phyloP scores from a whole-genome alignment of 2,329 filamentous ascomycete species.

The Aspergillus puulaauensis region DNA sequence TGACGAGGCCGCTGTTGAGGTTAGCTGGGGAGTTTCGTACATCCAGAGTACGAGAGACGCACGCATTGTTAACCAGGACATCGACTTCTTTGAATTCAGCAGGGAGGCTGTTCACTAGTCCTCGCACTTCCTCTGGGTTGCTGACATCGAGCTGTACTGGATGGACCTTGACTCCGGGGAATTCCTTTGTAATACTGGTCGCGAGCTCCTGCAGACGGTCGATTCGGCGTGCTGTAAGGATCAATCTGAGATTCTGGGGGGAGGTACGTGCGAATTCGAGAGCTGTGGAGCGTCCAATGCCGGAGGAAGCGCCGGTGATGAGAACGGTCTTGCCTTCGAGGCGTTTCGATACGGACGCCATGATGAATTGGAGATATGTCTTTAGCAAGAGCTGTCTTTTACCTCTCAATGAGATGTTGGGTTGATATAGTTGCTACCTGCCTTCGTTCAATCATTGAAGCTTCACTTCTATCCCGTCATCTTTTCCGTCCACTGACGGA shows the following conservation, averaged over 20 bases:
- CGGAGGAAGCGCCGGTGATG: conserved; percentile 1
- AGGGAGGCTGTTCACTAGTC: not conserved
- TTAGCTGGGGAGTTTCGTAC: not conserved
- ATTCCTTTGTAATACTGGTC: not conserved
- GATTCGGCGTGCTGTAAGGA: conserved; percentile 2
- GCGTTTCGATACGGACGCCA: not conserved
- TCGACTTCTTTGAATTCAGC: not conserved
- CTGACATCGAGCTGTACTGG: not conserved
- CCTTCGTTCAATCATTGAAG: too few species aligned
- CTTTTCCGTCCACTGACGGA: too few species aligned
- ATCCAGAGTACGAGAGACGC: not conserved
- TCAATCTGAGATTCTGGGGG: not conserved
- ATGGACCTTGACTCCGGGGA: not conserved
- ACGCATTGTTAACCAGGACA: conserved; percentile 4
- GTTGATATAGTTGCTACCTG: too few species aligned
- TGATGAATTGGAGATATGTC: not conserved
- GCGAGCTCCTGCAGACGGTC: not conserved
- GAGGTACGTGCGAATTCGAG: conserved; percentile 1
- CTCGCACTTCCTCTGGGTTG: not conserved
- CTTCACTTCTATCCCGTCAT: not conserved
- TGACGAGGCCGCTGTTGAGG: not conserved
- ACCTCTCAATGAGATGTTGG: too few species aligned
- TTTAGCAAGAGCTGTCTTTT: not conserved
- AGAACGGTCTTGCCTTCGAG: conserved; percentile 3
- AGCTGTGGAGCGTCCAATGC: conserved; percentile 3